Base-by-base conservation (phyloP, 768 basidiomycete genomes). In the Lentinus tigrinus region DNA sequence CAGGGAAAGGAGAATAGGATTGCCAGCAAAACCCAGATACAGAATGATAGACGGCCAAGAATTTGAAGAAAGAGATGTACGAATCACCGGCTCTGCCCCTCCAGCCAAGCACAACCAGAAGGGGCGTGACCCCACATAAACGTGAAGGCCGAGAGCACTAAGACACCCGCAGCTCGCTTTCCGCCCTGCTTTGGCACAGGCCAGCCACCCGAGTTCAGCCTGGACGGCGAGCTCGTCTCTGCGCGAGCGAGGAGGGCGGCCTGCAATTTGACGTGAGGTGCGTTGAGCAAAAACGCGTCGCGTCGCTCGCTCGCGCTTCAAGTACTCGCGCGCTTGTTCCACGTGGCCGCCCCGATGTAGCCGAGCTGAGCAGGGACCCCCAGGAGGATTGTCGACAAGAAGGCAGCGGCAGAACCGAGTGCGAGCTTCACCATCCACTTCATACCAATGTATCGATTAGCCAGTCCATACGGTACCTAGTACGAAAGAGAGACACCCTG, bases 191-290 rank as follows among this genome's bases (percentile, higher is more conserved):
- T 60, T 65, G 63, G 63, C 63, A 65, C 63, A 65, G 58, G 52
- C 59, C 57, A 44, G 40, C 63, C 57, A 57, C 26, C n/a, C 6
- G 21, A 23, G 51, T 19, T 24, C 51, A 26, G n/a, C n/a, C n/a
- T n/a, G n/a, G n/a, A n/a, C n/a, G n/a, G n/a, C n/a, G n/a, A n/a
- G n/a, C n/a, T n/a, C n/a, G n/a, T n/a, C n/a, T n/a, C n/a, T n/a
- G n/a, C n/a, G n/a, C n/a, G n/a, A n/a, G 52, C 38, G 21, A 47
- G 49, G 9, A 21, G 31, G 17, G 50, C 24, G 63, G 56, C 28
- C 61, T 65, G 63, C 58, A 65, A 65, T 65, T 65, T 65, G 63
- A 65, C 63, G 56, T 60, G 63, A 65, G 61, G 61, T 62, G 61
- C 61, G 61, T 62, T 24, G 47, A 34, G 42, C 48, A 52, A 37